Base-by-base conservation (phyloP, 805 yeast species). In the Blastobotrys chiropterorum region DNA sequence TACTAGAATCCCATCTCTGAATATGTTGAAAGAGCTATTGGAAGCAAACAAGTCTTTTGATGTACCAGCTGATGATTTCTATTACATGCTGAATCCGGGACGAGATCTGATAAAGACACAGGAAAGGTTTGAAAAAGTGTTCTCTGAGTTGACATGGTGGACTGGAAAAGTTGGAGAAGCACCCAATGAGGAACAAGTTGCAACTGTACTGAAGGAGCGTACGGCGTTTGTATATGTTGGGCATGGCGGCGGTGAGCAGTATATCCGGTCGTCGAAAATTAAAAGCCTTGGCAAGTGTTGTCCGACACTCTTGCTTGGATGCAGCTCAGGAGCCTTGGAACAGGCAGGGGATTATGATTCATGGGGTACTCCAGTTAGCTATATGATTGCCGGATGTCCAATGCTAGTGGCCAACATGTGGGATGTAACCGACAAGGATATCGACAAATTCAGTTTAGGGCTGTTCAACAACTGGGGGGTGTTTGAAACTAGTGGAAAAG, bases 381-480 rank as follows among this genome's bases (percentile, higher is more conserved):
- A 90, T 73, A 65, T 94, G 22, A 70, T 78, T 7, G 94, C 90
- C 19, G 95, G 96, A 0, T 79, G 88, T 46, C 94, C 96, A 0
- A 76, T 86, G 81, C 76, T 89, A 1, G 69, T 94, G 38, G 97
- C 88, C 0, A 89, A 88, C 61, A 68, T 94, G 52, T 94, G 99
- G 99, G 97, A 90, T 66, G 97, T 94, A 3, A 94, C 98, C 0
- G 98, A 94, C 67, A 90, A 86, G 58, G 99, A 94, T 65, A 87
- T 89, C 48, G 98, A 94, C 67, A 76, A 75, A 59, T 89, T 90
- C 59, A 84, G 88, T 20, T 54, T 75, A 7, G 71, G 78, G 2
- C 64, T 87, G 39, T 76, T 94, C 57, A 74, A 75, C 2, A 72
- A 74, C 54, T 84, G 94, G 83, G 94, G 94, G 0, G 63, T 87